phyloP scores from a whole-genome alignment of 305 asterid genomes.

The Rubia balearica region DNA sequence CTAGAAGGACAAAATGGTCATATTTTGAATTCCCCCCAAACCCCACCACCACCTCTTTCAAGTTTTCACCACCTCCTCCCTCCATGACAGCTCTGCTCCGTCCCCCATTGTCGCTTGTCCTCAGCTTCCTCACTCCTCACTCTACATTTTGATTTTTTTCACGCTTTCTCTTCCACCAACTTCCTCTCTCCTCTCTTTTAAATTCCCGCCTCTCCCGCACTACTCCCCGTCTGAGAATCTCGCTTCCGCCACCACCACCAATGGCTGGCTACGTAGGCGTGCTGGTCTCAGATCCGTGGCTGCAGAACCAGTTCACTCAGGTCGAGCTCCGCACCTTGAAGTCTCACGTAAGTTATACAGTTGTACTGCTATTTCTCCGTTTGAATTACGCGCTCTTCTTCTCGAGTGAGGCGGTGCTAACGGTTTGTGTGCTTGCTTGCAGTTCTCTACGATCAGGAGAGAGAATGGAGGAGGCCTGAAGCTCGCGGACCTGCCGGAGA shows the following conservation, averaged over 20 bases:
- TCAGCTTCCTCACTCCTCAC: conserved; percentile 11
- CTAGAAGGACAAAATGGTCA: conserved; percentile 33
- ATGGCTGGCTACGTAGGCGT: conserved; percentile 88
- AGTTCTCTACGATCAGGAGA: conserved; percentile 71
- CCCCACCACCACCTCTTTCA: conserved; percentile 16
- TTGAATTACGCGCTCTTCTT: neutral
- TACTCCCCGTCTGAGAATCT: conserved; percentile 6
- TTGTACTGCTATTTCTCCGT: neutral
- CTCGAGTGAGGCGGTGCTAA: neutral
- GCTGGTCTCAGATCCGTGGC: conserved; percentile 95
- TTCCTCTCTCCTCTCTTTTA: neutral
- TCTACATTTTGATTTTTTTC: neutral
- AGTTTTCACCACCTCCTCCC: conserved; percentile 42
- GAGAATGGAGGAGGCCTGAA: conserved; percentile 42
- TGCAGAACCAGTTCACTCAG: conserved; percentile 96
- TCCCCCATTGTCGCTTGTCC: conserved; percentile 42
- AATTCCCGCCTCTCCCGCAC: neutral
- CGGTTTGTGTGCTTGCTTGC: conserved; percentile 19
- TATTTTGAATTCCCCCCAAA: conserved; percentile 42
- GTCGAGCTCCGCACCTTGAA: conserved; percentile 88
- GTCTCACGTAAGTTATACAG: conserved; percentile 51
- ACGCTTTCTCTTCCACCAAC: neutral
- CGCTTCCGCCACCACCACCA: neutral
- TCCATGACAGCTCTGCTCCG: conserved; percentile 73
- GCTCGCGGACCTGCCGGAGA: conserved; percentile 72